These are phyloP conservation scores for Anethum foeniculum DNA, from an alignment of 140 eudicot genomes.

Conservation along the genomic window DNA sequence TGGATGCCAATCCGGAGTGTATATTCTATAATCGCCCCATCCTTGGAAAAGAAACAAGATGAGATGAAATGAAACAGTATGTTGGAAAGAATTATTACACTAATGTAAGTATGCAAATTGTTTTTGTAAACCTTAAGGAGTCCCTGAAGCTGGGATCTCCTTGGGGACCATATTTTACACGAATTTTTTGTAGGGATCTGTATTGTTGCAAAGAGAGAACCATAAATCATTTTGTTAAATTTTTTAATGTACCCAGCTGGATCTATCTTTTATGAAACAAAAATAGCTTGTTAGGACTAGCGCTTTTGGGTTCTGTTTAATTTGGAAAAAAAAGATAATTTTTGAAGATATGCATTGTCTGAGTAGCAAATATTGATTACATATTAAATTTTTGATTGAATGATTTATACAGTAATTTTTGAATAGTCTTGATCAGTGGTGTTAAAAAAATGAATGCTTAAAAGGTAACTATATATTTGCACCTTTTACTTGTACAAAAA, in stretches of 20 bases:
- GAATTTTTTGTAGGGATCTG: not conserved
- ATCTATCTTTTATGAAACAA: not conserved
- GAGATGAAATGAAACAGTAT: constrained; percentile 37
- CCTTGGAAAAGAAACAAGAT: too few relatives aligned
- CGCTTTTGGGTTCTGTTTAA: not conserved
- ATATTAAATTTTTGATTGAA: not conserved
- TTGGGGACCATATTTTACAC: not conserved
- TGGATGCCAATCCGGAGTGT: too few relatives aligned
- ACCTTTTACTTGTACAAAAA: not conserved
- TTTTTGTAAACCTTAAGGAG: not conserved
- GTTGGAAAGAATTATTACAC: constrained; percentile 3
- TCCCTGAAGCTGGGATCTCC: not conserved
- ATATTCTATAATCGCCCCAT: too few relatives aligned
- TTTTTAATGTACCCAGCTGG: not conserved
- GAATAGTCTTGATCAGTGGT: not conserved
- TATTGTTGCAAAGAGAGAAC: not conserved
- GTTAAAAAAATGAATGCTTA: not conserved
- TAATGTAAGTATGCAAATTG: constrained; percentile 30
- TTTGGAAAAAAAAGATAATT: not conserved
- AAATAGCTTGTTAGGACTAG: not conserved
- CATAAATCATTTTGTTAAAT: not conserved
- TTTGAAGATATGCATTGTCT: not conserved
- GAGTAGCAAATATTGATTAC: not conserved
- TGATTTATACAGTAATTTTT: not conserved
- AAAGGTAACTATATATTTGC: not conserved